Evolutionary conservation across 768 basidiomycete genomes (phyloP), one percentile per base, ranked within the genome.

Genomic region (Suillus variegatus): DNA sequence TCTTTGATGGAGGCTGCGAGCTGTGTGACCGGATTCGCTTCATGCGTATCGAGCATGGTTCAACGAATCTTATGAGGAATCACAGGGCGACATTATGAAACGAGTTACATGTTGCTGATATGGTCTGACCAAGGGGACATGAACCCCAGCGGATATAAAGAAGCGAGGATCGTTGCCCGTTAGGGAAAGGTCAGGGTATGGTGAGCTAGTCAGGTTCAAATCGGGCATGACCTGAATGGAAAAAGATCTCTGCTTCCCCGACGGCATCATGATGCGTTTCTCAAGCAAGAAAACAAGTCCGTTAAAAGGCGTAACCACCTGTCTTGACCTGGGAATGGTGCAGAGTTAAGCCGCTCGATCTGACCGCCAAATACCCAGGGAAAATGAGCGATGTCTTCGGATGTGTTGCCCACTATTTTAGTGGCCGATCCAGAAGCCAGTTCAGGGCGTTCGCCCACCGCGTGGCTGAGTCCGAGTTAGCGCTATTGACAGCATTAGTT

Each of bases 141-240:
- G 65, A 74, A 76, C 74, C 73, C 73, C 64, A 71, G 69, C 72
- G 74, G 76, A 76, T 71, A 61, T 74, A 66, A 68, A 64, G 41
- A 73, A 74, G 63, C 64, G 61, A 55, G 63, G 51, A 54, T 49
- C 25, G 70, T 64, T 74, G 68, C 76, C 74, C 62, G 65, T 74
- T 76, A n/a, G 41, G 58, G 41, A 28, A 28, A 60, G 6, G 18
- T 9, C 25, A 43, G 41, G 12, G 41, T 41, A 43, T 32, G 6
- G 28, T 43, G 41, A 43, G 25, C 28, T 44, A 18, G 43, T 13
- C 40, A 60, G 58, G 41, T 28, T 60, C 28, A 60, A 41, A 43
- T 60, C 40, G 41, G 41, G 41, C 3, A 60, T 25, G 16, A 20
- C 41, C 28, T 43, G 58, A 20, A 43, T 44, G 41, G 41, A 43